Evolutionary conservation across 352 stramenopile species (phyloP), one percentile per base, ranked within the genome.

Genomic region (Phytophthora rubi): DNA sequence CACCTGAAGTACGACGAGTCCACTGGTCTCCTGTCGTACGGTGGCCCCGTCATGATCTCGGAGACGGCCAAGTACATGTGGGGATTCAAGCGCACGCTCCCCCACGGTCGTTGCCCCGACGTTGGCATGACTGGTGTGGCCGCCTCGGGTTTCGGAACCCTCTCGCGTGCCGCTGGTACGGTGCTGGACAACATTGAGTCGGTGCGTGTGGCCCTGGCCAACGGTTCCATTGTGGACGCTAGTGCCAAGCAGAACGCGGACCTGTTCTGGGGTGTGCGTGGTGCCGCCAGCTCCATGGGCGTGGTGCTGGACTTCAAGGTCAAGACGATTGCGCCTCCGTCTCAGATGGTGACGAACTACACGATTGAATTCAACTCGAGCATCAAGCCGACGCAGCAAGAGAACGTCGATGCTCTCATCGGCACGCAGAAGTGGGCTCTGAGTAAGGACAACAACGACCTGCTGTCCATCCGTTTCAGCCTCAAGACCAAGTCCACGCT

Each of bases 71-170:
- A 72, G 30, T 68, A 59, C 57, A 53, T 71, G 68, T 75, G 62
- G 62, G 68, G 61, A 13, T 51, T 16, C 48, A n/a, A 44, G 13
- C 68, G 62, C 37, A 71, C 62, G 3, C 51, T 75, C 42, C 62
- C 62, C n/a, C 68, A 75, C 28, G 68, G 68, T 5, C 68, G 68
- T 52, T 75, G 68, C 53, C 62, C 62, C 9, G 68, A 75, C 39
- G 68, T 75, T 53, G 68, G 68, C 21, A 75, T 75, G 68, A 75
- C 68, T 10, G 68, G 68, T 62, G 68, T 75, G 28, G 54, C 61
- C 8, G 61, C 55, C 15, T 75, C 67, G 16, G 67, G 67, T 37
- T 75, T 75, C 49, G 67, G 68, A 18, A 71, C 68, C 21, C 59
- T 71, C 16, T 75, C 68, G 23, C 68, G 68, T 45, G 28, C 39